Base-by-base conservation (phyloP, 2,329 filamentous ascomycete species). In the Penicillium sclerotiorum region DNA sequence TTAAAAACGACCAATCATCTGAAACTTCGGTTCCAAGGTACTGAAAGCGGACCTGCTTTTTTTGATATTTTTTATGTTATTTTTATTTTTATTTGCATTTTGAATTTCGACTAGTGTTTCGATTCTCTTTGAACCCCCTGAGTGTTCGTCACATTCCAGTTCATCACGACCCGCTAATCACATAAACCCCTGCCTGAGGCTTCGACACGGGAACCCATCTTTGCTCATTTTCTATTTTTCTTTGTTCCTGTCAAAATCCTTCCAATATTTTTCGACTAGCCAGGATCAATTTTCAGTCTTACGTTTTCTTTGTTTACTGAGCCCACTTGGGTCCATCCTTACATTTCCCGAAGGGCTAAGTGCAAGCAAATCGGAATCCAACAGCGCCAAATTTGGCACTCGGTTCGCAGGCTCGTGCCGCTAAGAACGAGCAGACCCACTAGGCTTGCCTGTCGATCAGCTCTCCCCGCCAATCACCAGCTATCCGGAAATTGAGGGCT, bases 401-500 rank as follows among this genome's bases (percentile, higher is more conserved):
- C 25, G 33, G 53, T 53, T 56, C 53, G 30, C 45, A 42, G 50
- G 48, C 50, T 55, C 50, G 44, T 54, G 41, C 57, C 57, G 35
- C 41, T 49, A 50, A 46, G 37, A 50, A 56, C 45, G 41, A 49
- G 49, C 27, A 33, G 56, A 30, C 32, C 55, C 51, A 55, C 53
- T 47, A 40, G 11, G 18, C 27, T 42, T 45, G 27, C 40, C 25
- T 47, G 57, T 49, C 59, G 58, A 62, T 62, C 59, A 45, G 42
- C 18, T 51, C 50, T 23, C 54, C 48, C 50, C 56, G 53, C 59
- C 59, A 62, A 62, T 61, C 28, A 44, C 11, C 28, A 35, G 28
- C 33, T 23, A 8, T 5, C 13, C 41, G 58, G 58, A 62, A 61
- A 62, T 62, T 61, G 50, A 50, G 43, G 41, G 40, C 52, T 55